Evolutionary conservation across 257 asterid species (phyloP).

Genomic region (Henckelia pumila): DNA sequence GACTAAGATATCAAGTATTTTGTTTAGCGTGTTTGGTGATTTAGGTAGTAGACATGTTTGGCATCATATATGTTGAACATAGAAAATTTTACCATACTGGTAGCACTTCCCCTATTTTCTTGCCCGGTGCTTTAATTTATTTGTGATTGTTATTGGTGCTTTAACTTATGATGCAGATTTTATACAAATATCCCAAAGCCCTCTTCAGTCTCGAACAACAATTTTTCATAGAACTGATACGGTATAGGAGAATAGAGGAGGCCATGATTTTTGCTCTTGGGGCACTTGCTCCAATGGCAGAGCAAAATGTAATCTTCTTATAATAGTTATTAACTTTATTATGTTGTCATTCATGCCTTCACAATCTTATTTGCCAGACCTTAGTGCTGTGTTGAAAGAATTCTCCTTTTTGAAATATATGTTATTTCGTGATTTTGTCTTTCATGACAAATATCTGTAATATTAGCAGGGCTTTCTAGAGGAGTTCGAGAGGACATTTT

Average conservation of each 20-base stretch:
- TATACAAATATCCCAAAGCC: constrained; percentile 76
- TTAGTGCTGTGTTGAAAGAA: neutral
- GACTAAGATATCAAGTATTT: no score
- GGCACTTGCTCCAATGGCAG: constrained; percentile 89
- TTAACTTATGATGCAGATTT: constrained; percentile 52
- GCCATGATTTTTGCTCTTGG: constrained; percentile 90
- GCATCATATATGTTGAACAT: no score
- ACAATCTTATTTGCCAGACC: neutral
- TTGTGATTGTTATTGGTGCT: neutral
- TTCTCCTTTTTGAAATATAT: no score
- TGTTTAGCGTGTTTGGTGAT: no score
- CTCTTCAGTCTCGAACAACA: constrained; percentile 87
- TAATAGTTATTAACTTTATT: constrained; percentile 5
- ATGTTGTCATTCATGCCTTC: neutral
- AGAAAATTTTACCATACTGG: no score
- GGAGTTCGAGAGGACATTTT: constrained; percentile 77
- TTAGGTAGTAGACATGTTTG: no score
- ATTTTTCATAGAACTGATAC: constrained; percentile 70
- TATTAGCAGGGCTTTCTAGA: constrained; percentile 61
- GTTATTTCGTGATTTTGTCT: no score
- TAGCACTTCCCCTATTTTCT: neutral
- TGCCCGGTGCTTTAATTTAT: neutral
- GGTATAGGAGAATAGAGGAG: constrained; percentile 63
- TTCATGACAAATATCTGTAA: neutral
- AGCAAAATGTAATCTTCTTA: constrained; percentile 58